Evolutionary conservation across 179 eudicot genomes (phyloP).

Genomic region (Heliamphora pulchella): DNA sequence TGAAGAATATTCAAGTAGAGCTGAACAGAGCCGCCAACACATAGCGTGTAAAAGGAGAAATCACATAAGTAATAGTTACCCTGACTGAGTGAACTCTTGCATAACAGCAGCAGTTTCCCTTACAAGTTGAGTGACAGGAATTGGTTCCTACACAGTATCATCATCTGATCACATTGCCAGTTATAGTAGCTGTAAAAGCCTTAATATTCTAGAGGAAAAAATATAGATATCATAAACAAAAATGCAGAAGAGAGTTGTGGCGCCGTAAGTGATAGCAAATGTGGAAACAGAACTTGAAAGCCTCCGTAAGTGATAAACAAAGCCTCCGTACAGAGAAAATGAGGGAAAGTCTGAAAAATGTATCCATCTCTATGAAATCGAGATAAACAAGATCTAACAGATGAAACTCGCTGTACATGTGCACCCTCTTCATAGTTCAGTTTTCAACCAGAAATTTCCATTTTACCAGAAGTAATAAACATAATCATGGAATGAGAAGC

Average conservation of each 20-base stretch:
- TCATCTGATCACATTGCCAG: neutral
- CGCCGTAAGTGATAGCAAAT: no score
- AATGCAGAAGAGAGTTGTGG: neutral
- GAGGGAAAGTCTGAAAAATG: no score
- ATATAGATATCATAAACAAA: neutral
- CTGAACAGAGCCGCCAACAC: neutral
- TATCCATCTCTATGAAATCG: no score
- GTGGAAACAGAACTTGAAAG: no score
- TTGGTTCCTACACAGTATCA: conserved; percentile 53
- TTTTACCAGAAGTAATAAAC: no score
- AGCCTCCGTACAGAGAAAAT: no score
- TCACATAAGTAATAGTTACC: conserved; percentile 35
- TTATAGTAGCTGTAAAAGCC: neutral
- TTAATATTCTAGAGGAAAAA: neutral
- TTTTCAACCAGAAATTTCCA: no score
- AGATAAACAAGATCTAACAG: no score
- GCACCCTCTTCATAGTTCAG: no score
- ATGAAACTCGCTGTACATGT: no score
- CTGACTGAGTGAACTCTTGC: conserved; percentile 99
- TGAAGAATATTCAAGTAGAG: neutral
- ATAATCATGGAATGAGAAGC: no score
- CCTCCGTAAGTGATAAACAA: no score
- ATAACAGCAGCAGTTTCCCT: conserved; percentile 99
- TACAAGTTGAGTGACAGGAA: conserved; percentile 94
- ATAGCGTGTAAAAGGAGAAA: neutral